Conservation (phyloP, 345 rosid genomes). For the Syzygium aromaticum region DNA sequence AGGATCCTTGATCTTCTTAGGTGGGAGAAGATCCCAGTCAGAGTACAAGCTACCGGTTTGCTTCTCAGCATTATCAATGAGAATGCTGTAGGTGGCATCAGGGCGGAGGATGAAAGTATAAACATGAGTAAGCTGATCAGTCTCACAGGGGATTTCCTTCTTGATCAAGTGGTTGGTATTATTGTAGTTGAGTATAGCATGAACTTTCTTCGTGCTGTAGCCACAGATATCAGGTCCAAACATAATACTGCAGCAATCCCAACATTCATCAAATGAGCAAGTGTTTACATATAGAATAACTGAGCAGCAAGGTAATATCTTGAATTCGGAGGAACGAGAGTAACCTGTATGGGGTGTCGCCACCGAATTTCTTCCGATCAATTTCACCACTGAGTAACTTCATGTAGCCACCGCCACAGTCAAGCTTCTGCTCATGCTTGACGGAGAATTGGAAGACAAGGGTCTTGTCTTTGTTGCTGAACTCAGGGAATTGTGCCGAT, state of each 20-base stretch:
- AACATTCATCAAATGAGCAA: background rate
- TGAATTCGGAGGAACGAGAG: background rate
- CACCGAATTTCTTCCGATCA: slow-evolving; percentile 97
- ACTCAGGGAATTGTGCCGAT: slow-evolving; percentile 86
- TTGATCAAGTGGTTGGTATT: slow-evolving; percentile 76
- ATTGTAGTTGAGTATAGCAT: slow-evolving; percentile 88
- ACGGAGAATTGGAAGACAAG: slow-evolving; percentile 95
- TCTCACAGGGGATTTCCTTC: slow-evolving; percentile 98
- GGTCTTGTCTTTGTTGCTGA: slow-evolving; percentile 87
- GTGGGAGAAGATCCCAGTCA: slow-evolving; percentile 93
- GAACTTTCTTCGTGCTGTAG: slow-evolving; percentile 97
- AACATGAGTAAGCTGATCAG: slow-evolving; percentile 95
- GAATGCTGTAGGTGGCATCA: slow-evolving; percentile 89
- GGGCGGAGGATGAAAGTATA: slow-evolving; percentile 88
- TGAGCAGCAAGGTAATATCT: background rate
- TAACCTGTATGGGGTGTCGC: slow-evolving; percentile 92
- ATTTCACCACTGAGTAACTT: slow-evolving; percentile 81
- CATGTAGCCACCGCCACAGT: slow-evolving; percentile 99
- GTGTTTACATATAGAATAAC: background rate
- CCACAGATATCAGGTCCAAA: slow-evolving; percentile 99
- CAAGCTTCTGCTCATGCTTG: slow-evolving; percentile 99
- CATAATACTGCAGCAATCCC: slow-evolving; percentile 69
- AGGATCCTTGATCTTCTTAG: slow-evolving; percentile 87
- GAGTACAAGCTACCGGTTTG: slow-evolving; percentile 84
- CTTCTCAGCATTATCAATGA: slow-evolving; percentile 88